Evolutionary conservation across 2,329 filamentous ascomycete genomes (phyloP).

Genomic region (Pseudopithomyces maydicus): DNA sequence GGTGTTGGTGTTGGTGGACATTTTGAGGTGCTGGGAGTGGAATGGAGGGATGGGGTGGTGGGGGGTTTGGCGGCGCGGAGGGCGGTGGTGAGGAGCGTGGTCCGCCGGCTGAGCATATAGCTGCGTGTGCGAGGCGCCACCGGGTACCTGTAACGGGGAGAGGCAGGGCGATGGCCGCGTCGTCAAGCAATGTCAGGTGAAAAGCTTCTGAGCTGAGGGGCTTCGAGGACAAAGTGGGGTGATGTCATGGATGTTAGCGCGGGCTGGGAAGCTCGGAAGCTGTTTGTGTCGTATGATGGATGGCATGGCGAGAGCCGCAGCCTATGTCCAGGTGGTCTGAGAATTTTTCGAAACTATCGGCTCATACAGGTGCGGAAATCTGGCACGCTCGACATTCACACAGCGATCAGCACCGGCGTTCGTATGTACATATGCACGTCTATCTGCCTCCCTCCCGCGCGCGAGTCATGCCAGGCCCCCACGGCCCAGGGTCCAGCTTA

Average conservation of each 20-base stretch:
- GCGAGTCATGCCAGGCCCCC: neutral
- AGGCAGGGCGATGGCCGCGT: neutral
- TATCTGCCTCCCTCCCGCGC: neutral
- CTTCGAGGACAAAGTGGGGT: conserved; percentile 9
- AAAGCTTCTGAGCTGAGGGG: neutral
- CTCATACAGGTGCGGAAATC: neutral
- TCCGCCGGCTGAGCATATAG: no score
- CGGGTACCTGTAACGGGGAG: no score
- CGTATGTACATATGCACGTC: neutral
- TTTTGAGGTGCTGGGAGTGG: neutral
- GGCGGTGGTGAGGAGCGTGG: no score
- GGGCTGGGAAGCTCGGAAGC: neutral
- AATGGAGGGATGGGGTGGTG: neutral
- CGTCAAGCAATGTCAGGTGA: neutral
- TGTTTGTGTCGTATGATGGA: no score
- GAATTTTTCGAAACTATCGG: neutral
- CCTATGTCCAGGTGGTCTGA: neutral
- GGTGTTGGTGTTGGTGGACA: conserved; percentile 31
- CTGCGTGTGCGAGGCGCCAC: no score
- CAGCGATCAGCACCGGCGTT: neutral
- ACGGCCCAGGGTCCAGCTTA: conserved; percentile 1
- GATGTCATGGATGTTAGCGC: conserved; percentile 12
- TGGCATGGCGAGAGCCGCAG: neutral
- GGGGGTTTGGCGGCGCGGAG: neutral
- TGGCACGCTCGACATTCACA: neutral